These are phyloP conservation scores for Boeremia lycopersici DNA, from an alignment of 2,329 filamentous ascomycete genomes.

Conservation along the genomic window DNA sequence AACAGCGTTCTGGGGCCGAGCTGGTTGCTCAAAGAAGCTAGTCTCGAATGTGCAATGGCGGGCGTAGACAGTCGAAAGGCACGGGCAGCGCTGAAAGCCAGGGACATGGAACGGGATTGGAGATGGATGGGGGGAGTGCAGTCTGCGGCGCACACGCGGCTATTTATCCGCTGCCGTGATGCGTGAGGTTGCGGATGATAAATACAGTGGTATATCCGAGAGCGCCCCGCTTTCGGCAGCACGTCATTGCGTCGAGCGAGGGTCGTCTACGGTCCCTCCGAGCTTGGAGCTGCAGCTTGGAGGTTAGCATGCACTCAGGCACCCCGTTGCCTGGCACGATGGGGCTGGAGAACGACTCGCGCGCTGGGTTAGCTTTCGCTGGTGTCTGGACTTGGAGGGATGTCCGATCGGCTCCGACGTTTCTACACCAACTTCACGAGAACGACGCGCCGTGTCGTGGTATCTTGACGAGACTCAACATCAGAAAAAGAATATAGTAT, in stretches of 20 bases:
- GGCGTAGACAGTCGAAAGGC: slow-evolving; percentile 12
- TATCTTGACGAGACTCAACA: too few relatives aligned
- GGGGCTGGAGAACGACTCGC: too few relatives aligned
- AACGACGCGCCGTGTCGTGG: too few relatives aligned
- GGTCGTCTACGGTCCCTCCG: neutral
- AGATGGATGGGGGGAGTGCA: neutral
- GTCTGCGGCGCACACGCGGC: neutral
- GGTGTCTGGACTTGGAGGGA: too few relatives aligned
- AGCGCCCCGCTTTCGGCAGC: slow-evolving; percentile 9
- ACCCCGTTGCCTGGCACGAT: too few relatives aligned
- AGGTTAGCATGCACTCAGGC: neutral
- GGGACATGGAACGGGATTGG: slow-evolving; percentile 28
- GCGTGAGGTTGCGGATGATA: slow-evolving; percentile 14
- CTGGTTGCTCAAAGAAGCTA: slow-evolving; percentile 26
- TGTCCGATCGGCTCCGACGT: too few relatives aligned
- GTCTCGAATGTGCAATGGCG: slow-evolving; percentile 25
- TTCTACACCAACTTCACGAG: too few relatives aligned
- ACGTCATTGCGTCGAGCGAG: slow-evolving; percentile 14
- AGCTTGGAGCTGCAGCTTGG: too few relatives aligned
- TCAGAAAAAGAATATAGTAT: too few relatives aligned
- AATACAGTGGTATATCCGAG: slow-evolving; percentile 18
- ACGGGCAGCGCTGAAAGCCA: slow-evolving; percentile 17
- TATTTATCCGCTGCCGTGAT: slow-evolving; percentile 6
- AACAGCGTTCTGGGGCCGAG: slow-evolving; percentile 16
- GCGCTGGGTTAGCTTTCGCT: too few relatives aligned